Conservation (phyloP, 2,329 filamentous ascomycete species). For the Paraphaeosphaeria sporulosa region DNA sequence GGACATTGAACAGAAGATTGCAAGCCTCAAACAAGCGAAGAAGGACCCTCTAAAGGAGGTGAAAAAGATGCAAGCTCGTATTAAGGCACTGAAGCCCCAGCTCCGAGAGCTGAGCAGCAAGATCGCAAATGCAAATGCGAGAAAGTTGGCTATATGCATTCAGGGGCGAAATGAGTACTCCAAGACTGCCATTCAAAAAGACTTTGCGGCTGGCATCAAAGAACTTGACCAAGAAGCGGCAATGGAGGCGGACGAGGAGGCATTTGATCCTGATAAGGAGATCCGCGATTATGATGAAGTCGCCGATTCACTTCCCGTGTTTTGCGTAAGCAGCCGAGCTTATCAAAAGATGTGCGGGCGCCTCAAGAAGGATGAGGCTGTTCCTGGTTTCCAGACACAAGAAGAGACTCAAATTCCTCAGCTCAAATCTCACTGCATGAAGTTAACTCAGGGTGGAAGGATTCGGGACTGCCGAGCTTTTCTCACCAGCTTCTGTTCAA, state of each 20-base stretch:
- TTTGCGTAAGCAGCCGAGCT: conserved; percentile 68
- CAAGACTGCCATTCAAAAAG: conserved; percentile 61
- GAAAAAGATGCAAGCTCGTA: conserved; percentile 35
- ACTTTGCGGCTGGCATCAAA: conserved; percentile 67
- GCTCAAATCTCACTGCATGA: conserved; percentile 66
- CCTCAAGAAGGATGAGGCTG: conserved; percentile 59
- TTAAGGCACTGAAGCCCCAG: conserved; percentile 39
- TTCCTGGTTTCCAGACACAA: conserved; percentile 60
- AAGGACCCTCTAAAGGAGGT: conserved; percentile 50
- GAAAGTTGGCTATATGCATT: conserved; percentile 58
- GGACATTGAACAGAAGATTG: conserved; percentile 53
- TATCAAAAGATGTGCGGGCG: conserved; percentile 69
- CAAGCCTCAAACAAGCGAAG: conserved; percentile 53
- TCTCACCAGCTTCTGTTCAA: conserved; percentile 59
- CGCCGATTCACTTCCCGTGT: conserved; percentile 65
- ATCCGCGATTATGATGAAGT: conserved; percentile 66
- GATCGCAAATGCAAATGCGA: conserved; percentile 40
- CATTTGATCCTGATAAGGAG: conserved; percentile 64
- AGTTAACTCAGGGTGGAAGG: conserved; percentile 62
- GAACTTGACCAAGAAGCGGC: conserved; percentile 66
- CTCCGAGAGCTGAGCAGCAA: conserved; percentile 40
- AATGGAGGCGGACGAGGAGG: conserved; percentile 61
- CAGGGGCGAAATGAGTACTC: conserved; percentile 64
- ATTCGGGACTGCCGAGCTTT: conserved; percentile 57
- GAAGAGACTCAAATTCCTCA: conserved; percentile 68